Conservation (phyloP, 106 monocot genomes). For the Acorus calamus region DNA sequence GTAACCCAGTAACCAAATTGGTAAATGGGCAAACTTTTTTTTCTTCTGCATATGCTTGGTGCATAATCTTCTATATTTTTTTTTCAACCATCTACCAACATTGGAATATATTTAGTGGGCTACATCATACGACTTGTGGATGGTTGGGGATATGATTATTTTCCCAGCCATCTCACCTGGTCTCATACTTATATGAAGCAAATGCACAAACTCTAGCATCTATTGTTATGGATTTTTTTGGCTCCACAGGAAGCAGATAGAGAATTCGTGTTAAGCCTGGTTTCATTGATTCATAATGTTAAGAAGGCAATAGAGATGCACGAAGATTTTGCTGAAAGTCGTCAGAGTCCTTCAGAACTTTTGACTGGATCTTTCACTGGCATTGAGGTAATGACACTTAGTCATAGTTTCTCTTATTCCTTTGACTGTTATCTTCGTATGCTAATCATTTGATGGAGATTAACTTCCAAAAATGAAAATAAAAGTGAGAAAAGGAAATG, state of each 20-base stretch:
- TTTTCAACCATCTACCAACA: no score
- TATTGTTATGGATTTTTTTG: not conserved
- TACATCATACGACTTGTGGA: no score
- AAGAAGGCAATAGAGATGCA: constrained; percentile 37
- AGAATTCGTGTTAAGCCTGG: constrained; percentile 47
- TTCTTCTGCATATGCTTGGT: no score
- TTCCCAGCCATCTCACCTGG: no score
- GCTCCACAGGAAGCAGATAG: constrained; percentile 48
- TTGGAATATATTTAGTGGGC: no score
- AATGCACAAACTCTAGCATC: not conserved
- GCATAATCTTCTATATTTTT: no score
- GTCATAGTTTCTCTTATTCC: not conserved
- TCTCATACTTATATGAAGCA: not conserved
- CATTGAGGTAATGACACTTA: constrained; percentile 39
- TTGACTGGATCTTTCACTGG: constrained; percentile 57
- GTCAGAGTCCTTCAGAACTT: constrained; percentile 35
- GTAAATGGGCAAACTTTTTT: no score
- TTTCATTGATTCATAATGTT: constrained; percentile 38
- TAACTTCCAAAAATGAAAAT: no score
- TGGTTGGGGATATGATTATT: no score
- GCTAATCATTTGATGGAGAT: no score
- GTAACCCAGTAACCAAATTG: no score
- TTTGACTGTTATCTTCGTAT: not conserved
- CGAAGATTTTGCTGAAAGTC: constrained; percentile 41
- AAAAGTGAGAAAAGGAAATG: no score